Conservation (phyloP, 805 yeast genomes). For the Schizosaccharomyces lindneri region DNA sequence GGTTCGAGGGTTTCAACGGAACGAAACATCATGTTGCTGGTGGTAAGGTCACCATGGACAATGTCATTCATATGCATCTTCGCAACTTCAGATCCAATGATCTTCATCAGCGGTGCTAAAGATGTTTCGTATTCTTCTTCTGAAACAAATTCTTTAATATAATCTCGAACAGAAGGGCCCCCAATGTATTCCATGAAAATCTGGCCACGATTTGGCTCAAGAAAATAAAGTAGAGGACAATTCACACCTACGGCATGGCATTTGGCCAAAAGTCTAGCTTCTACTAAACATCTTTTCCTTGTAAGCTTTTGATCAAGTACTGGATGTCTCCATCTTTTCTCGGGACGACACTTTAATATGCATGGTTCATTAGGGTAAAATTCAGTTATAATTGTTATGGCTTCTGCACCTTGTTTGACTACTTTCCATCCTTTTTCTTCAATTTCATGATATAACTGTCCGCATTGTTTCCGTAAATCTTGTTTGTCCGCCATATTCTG, state of each 20-base stretch:
- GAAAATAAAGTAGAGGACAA: slow-evolving; percentile 49
- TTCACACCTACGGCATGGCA: slow-evolving; percentile 26
- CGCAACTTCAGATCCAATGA: slow-evolving; percentile 43
- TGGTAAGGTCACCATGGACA: slow-evolving; percentile 84
- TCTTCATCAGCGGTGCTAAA: slow-evolving; percentile 10
- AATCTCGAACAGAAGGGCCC: slow-evolving; percentile 11
- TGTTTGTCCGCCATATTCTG: neutral
- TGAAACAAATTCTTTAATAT: slow-evolving; percentile 15
- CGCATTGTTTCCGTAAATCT: neutral
- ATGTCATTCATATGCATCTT: slow-evolving; percentile 49
- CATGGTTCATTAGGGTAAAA: slow-evolving; percentile 16
- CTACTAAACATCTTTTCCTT: slow-evolving; percentile 59
- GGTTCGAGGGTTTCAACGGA: slow-evolving; percentile 17
- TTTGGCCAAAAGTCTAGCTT: slow-evolving; percentile 50
- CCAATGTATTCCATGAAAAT: slow-evolving; percentile 77
- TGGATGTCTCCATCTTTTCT: slow-evolving; percentile 76
- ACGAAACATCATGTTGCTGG: slow-evolving; percentile 54
- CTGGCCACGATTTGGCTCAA: slow-evolving; percentile 56
- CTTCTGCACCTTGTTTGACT: slow-evolving; percentile 61
- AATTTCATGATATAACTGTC: neutral
- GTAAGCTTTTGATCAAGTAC: slow-evolving; percentile 52
- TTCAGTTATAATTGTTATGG: slow-evolving; percentile 39
- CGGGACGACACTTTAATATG: slow-evolving; percentile 62
- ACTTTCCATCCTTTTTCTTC: neutral
- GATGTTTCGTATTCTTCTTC: slow-evolving; percentile 4